Conservation (phyloP, 2,329 filamentous ascomycete species). For the Alternaria panax region DNA sequence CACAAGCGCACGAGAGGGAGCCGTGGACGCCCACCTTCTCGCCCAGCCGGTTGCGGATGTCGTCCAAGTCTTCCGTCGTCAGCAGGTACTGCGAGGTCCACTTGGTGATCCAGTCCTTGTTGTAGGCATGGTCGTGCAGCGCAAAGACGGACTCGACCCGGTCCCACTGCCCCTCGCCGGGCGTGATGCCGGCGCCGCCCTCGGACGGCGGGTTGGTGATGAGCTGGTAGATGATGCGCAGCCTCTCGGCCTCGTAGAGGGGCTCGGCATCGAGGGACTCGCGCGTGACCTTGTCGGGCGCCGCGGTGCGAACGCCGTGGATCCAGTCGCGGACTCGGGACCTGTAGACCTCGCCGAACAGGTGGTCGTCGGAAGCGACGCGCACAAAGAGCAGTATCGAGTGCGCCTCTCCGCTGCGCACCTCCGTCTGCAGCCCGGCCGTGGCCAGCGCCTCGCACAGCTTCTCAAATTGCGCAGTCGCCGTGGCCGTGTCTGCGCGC, state of each 20-base stretch:
- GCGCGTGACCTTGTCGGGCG: constrained; percentile 76
- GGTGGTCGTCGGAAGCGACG: constrained; percentile 75
- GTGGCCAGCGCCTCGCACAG: constrained; percentile 77
- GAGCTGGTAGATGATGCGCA: constrained; percentile 86
- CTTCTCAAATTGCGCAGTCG: constrained; percentile 77
- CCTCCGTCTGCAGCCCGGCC: constrained; percentile 87
- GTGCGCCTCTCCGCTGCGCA: constrained; percentile 77
- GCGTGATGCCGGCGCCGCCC: constrained; percentile 60
- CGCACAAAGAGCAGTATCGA: constrained; percentile 85
- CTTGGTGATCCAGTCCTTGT: constrained; percentile 62
- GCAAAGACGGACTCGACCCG: constrained; percentile 59
- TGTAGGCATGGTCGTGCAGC: constrained; percentile 60
- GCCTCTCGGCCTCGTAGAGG: constrained; percentile 84
- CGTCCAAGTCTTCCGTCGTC: constrained; percentile 58
- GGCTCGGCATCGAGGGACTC: constrained; percentile 75
- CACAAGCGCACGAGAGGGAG: not conserved
- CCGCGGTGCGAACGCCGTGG: constrained; percentile 79
- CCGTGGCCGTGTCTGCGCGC: constrained; percentile 68
- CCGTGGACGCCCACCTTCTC: constrained; percentile 50
- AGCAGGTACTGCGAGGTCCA: constrained; percentile 58
- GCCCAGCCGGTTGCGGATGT: constrained; percentile 59
- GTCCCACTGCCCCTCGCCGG: constrained; percentile 60
- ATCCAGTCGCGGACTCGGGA: constrained; percentile 94
- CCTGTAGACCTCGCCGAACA: constrained; percentile 83
- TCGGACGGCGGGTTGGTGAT: constrained; percentile 58